Evolutionary conservation across 169 alveolate species (phyloP).

Genomic region (Cyclospora cayetanensis): DNA sequence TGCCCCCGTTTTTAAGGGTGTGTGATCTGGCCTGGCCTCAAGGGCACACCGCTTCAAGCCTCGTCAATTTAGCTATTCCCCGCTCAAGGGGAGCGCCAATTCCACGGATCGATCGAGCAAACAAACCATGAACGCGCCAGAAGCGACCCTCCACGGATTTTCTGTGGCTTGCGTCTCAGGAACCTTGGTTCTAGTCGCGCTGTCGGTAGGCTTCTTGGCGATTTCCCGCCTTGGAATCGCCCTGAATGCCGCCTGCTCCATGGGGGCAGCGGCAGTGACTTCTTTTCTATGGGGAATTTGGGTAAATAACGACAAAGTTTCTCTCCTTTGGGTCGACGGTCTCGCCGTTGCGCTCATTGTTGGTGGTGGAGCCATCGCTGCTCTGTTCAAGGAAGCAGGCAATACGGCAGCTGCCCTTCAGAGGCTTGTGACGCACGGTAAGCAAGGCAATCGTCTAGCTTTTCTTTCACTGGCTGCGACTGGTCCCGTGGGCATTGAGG

Average conservation of each 20-base stretch:
- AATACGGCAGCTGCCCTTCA: no score
- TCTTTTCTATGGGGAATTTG: constrained; percentile 32
- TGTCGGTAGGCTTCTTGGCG: constrained; percentile 16
- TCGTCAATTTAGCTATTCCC: no score
- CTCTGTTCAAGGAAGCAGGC: background rate
- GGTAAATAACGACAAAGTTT: constrained; percentile 22
- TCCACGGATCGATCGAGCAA: no score
- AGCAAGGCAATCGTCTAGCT: background rate
- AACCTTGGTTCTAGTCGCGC: background rate
- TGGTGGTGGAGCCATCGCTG: constrained; percentile 14
- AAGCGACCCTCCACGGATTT: no score
- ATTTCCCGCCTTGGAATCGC: constrained; percentile 35
- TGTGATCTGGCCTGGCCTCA: no score
- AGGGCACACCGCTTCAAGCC: no score
- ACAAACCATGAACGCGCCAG: no score
- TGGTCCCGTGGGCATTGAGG: no score
- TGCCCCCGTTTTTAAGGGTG: no score
- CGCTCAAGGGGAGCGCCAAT: no score
- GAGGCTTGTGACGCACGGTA: no score
- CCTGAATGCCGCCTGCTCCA: constrained; percentile 11
- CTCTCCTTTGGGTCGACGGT: background rate
- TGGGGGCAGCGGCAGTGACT: constrained; percentile 28
- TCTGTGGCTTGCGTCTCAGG: background rate
- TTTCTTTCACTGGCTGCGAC: background rate
- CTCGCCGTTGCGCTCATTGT: background rate